These are phyloP conservation scores for Dothidotthia symphoricarpi DNA, from an alignment of 2,329 filamentous ascomycete genomes.

Conservation along the genomic window DNA sequence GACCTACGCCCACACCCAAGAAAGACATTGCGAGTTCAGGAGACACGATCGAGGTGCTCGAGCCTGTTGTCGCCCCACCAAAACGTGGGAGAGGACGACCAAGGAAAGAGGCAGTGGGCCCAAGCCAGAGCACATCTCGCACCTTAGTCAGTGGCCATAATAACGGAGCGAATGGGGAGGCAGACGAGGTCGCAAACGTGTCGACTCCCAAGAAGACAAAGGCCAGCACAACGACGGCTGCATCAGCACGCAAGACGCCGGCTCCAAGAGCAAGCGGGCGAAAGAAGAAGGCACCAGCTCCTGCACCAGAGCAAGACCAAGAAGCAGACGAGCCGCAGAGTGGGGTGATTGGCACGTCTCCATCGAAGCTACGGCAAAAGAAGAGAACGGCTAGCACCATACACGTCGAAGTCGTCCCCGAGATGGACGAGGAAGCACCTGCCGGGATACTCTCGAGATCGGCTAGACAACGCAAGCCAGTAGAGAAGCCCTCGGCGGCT, in stretches of 20 bases:
- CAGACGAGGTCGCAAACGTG: constrained; percentile 17
- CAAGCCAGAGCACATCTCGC: constrained; percentile 14
- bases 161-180: constrained; percentile 8
- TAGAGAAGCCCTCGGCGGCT: constrained; percentile 5
- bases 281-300: constrained; percentile 11
- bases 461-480: constrained; percentile 12
- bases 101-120: constrained; percentile 15
- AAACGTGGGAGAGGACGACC: constrained; percentile 18
- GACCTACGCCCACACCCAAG: constrained; percentile 9
- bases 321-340: constrained; percentile 5
- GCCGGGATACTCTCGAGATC: constrained; percentile 17
- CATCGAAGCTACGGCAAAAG: constrained; percentile 9
- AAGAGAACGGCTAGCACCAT: constrained; percentile 9
- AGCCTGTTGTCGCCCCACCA: constrained; percentile 13
- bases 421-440: constrained; percentile 10
- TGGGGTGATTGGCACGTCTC: constrained; percentile 2
- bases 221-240: constrained; percentile 9
- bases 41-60: constrained; percentile 12
- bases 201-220: constrained; percentile 14
- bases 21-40: constrained; percentile 7
- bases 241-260: constrained; percentile 16
- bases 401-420: constrained; percentile 7
- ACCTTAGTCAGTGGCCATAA: constrained; percentile 11
- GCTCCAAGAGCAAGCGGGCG: constrained; percentile 9
- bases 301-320: constrained; percentile 8